Evolutionary conservation across 495 filamentous ascomycete species (phyloP), one percentile per base, ranked within the genome.

Genomic region (Penicillium parvum): DNA sequence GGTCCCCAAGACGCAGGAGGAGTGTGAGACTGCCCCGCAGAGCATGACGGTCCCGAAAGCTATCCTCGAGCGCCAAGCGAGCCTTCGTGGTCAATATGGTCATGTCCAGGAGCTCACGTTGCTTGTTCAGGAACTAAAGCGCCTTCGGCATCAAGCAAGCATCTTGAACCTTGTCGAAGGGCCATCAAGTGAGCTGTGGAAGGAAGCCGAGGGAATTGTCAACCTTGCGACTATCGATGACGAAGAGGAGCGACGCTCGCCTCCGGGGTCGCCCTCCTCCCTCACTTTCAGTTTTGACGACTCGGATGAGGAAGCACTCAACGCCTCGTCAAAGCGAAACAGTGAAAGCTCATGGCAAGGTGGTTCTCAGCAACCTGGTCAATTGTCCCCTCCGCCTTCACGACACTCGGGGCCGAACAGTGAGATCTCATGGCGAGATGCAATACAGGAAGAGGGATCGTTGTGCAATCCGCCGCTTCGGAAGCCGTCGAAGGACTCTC

Each of bases 171-270:
- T 91, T 35, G 64, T 86, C 17, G 54, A 73, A 43, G 85, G 85
- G 0, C 64, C 77, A 3, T 77, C 81, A 8, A 71, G 72, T 38
- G 70, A 76, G 32, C 68, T 89, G 26, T 95, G 86, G 84, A 82
- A 85, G 55, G 88, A 95, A 61, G 88, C 88, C 5, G 87, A 95
- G 57, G 83, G 84, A 11, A 91, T 95, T 33, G 88, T 95, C 50
- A 84, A 86, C 21, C 71, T 95, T 7, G 88, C 88, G 22, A 89
- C 86, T 2, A 79, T 88, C 22, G 84, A 92, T 43, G 86, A 92
- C 33, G 88, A 91, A 27, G 78, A 84, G 14, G 63, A 70, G 18
- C 61, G 60, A 14, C 58, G 63, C 18, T 67, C 73, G 1, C 70
- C 72, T 7, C 72, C 76, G 10, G 57, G 65, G 8, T 78, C 76